Conservation (phyloP, 208 protist genomes). For the Spongospora subterranea region DNA sequence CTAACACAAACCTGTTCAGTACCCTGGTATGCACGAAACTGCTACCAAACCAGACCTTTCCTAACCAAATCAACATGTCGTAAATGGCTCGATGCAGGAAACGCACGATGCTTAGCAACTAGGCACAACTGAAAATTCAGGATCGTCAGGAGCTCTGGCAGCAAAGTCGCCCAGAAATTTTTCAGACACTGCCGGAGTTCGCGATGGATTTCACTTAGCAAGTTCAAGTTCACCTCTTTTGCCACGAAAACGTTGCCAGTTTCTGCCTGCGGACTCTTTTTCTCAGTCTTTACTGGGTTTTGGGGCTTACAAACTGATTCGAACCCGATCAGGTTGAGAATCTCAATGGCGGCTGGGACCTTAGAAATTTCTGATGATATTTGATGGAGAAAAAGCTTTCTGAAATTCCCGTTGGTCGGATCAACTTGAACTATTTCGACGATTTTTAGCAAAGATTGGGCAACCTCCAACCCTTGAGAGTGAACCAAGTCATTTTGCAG, state of each 20-base stretch:
- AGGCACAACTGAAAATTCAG: neutral
- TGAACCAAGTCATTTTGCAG: neutral
- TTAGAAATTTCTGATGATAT: neutral
- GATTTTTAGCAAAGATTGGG: neutral
- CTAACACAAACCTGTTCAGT: neutral
- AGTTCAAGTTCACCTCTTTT: neutral
- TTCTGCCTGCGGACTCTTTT: neutral
- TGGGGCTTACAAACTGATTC: too few relatives aligned
- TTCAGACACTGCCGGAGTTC: neutral
- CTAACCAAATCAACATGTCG: neutral
- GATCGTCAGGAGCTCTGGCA: neutral
- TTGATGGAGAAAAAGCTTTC: neutral
- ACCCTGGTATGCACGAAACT: neutral
- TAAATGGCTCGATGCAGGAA: neutral
- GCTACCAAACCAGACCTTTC: neutral
- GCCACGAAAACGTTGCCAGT: neutral
- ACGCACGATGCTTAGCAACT: neutral
- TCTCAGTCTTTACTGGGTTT: neutral
- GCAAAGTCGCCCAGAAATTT: neutral
- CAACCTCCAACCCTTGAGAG: neutral
- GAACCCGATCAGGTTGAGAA: neutral
- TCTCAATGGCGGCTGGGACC: neutral
- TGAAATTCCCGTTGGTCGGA: neutral
- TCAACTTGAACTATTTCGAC: neutral
- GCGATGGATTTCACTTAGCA: neutral